Conservation (phyloP, 2,329 filamentous ascomycete species). For the Grosmannia huntii region DNA sequence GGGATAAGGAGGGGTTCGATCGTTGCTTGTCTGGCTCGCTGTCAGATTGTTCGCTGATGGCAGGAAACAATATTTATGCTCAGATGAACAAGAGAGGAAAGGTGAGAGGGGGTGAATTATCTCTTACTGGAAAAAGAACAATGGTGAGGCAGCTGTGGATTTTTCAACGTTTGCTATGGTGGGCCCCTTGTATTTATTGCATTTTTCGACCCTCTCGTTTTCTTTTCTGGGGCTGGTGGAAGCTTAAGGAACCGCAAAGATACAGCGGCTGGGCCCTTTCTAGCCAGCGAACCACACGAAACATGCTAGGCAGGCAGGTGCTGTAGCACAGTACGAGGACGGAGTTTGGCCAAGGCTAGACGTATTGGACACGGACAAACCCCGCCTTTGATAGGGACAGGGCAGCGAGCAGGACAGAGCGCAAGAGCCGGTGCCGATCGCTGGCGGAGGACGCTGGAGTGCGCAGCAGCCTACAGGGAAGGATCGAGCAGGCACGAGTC, state of each 20-base stretch:
- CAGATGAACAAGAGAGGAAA: neutral
- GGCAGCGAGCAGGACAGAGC: neutral
- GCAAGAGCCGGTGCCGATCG: neutral
- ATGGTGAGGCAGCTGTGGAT: conserved; percentile 5
- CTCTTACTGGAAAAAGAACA: neutral
- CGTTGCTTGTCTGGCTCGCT: neutral
- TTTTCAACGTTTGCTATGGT: conserved; percentile 12
- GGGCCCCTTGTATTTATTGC: conserved; percentile 7
- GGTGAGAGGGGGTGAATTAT: neutral
- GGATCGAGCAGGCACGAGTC: neutral
- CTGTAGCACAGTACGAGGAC: neutral
- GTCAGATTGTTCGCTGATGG: neutral
- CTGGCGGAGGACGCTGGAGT: neutral
- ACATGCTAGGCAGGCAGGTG: neutral
- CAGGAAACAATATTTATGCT: neutral
- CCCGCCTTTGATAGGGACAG: neutral
- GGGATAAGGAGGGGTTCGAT: neutral
- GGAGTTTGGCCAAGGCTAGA: neutral
- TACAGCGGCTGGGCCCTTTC: conserved; percentile 2
- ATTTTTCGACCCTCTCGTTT: conserved; percentile 6
- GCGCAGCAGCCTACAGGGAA: neutral
- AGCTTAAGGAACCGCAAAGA: conserved; percentile 16
- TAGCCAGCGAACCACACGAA: neutral
- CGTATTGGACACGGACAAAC: neutral
- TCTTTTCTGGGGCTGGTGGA: conserved; percentile 9